These are phyloP conservation scores for Aspergillus kassunensis DNA, from an alignment of 495 filamentous ascomycete species.

Conservation along the genomic window DNA sequence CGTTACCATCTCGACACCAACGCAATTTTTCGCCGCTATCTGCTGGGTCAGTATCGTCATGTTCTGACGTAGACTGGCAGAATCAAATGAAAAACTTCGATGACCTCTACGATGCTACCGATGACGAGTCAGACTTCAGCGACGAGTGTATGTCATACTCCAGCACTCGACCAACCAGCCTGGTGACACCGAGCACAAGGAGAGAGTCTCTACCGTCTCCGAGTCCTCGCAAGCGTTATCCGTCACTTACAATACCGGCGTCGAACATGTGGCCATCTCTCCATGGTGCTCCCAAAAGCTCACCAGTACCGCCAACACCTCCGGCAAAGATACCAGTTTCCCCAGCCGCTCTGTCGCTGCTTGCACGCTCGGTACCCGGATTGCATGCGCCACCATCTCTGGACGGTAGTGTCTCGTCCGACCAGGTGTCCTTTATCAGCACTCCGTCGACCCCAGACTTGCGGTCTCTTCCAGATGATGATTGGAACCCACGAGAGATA, in stretches of 20 bases:
- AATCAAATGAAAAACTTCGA: conserved; percentile 59
- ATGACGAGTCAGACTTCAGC: conserved; percentile 60
- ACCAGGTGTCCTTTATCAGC: conserved; percentile 74
- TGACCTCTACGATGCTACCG: conserved; percentile 79
- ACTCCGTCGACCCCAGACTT: conserved; percentile 77
- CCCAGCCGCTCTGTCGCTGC: conserved; percentile 62
- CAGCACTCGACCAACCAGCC: conserved; percentile 38
- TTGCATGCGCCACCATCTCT: conserved; percentile 81
- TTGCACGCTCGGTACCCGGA: conserved; percentile 64
- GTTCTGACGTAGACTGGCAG: conserved; percentile 46
- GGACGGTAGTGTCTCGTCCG: conserved; percentile 80
- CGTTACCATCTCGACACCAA: conserved; percentile 26
- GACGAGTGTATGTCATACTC: conserved; percentile 44
- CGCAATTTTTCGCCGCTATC: conserved; percentile 37
- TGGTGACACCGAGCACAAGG: conserved; percentile 34
- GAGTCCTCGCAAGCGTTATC: conserved; percentile 48
- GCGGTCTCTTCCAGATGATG: conserved; percentile 50
- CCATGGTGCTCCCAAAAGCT: conserved; percentile 50
- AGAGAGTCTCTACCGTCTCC: conserved; percentile 38
- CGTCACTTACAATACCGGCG: conserved; percentile 70
- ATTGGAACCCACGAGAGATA: conserved; percentile 36
- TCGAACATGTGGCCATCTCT: conserved; percentile 55
- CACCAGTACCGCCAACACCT: conserved; percentile 73
- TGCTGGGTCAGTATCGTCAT: conserved; percentile 36
- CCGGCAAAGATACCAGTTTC: conserved; percentile 74